phyloP scores from a whole-genome alignment of 2,329 filamentous ascomycete genomes.

The Thielaviopsis musarum region DNA sequence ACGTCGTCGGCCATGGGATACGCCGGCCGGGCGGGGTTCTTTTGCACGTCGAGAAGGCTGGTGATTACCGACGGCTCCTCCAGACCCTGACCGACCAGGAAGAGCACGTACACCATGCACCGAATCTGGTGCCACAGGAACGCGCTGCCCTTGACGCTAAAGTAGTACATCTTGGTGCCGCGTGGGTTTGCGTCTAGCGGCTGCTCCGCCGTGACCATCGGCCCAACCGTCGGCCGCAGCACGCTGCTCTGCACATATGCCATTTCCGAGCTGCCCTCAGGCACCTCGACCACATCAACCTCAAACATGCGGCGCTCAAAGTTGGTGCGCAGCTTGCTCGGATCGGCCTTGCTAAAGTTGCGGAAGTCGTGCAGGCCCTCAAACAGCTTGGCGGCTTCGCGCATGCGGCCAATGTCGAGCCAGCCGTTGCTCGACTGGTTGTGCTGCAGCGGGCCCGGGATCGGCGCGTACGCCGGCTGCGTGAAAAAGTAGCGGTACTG shows the following conservation, averaged over 20 bases:
- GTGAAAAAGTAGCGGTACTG: conserved; percentile 98
- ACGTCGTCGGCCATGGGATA: conserved; percentile 86
- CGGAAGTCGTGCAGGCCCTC: conserved; percentile 84
- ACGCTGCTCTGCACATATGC: conserved; percentile 33
- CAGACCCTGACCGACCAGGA: conserved; percentile 76
- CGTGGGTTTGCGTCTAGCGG: conserved; percentile 6
- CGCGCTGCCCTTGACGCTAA: conserved; percentile 75
- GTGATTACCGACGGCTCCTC: conserved; percentile 59
- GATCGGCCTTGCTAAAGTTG: conserved; percentile 91
- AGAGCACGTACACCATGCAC: conserved; percentile 84
- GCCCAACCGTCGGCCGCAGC: conserved; percentile 17
- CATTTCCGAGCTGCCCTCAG: conserved; percentile 34
- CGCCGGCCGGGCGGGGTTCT: conserved; percentile 58
- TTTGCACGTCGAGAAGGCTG: conserved; percentile 54
- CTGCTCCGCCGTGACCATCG: conserved; percentile 1
- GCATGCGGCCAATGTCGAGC: conserved; percentile 81
- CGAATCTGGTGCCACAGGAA: conserved; percentile 98
- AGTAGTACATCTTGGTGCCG: conserved; percentile 60
- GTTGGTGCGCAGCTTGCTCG: conserved; percentile 73
- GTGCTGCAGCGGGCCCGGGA: conserved; percentile 16
- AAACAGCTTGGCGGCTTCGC: conserved; percentile 59
- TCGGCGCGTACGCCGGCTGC: conserved; percentile 66
- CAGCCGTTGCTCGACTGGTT: conserved; percentile 35
- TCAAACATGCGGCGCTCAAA: conserved; percentile 67
- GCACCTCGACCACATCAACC: conserved; percentile 58